Base-by-base conservation (phyloP, 495 filamentous ascomycete species). In the Pyrenopolyporus hunteri region DNA sequence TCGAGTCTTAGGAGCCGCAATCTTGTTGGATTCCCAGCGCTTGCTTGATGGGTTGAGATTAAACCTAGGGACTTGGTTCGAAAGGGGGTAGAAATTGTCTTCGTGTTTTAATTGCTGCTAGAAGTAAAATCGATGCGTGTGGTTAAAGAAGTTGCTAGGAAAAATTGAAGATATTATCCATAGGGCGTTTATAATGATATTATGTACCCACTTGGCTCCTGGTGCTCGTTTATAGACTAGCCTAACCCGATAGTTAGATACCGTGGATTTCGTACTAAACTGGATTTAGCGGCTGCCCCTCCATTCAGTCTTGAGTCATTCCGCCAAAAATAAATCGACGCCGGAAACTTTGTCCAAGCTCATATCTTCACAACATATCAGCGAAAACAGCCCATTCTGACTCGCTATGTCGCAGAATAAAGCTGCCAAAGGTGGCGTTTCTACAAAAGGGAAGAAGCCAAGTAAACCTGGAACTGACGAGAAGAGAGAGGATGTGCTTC, bases 401-500 rank as follows among this genome's bases (percentile, higher is more conserved):
- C 20, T 40, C 37, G 28, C 35, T 9, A 81, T 81, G 79, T 80
- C 79, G 37, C 67, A 71, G 57, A 78, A 74, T 44, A 79, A 82
- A 61, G 72, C 68, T 33, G 77, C 73, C 51, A 73, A 68, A 35
- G 73, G 66, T 32, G 75, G 60, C 49, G 76, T 73, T 32, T 63
- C 69, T 68, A 68, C 71, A 67, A 78, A 73, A 73, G 79, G 73
- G 71, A 89, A 82, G 87, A 91, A 79, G 74, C 70, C 74, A 40
- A 57, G 67, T 63, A 81, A 79, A 44, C 39, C 71, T 7, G 71
- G 73, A 39, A 73, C 80, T 43, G 84, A 83, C 25, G 81, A 83
- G 52, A 91, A 90, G 77, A 80, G 90, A 70, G 93, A 97, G 67
- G 90, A 96, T 70, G 85, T 88, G 6, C 80, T 98, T 37, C 93